These are phyloP conservation scores for Tetrahymena malaccensis DNA, from an alignment of 73 alveolate species.

Conservation along the genomic window DNA sequence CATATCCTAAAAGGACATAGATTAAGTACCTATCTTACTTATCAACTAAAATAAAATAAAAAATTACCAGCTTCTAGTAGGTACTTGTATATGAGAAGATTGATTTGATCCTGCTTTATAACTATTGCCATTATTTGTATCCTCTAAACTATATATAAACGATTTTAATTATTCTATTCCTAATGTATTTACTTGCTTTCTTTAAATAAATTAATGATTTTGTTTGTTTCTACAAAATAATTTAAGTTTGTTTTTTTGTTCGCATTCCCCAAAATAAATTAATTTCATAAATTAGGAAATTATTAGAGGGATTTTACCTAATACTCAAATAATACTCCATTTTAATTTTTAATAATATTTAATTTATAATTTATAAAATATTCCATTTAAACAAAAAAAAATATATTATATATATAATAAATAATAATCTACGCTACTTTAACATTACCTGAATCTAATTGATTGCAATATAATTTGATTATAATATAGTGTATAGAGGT, in stretches of 20 bases:
- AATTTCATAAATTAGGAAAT: background rate
- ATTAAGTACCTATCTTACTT: background rate
- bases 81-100: background rate
- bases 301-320: background rate
- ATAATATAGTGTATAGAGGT: no score
- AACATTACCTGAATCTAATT: no score
- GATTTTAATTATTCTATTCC: background rate
- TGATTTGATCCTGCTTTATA: background rate
- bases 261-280: background rate
- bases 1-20: no score
- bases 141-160: background rate
- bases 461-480: no score
- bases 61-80: background rate
- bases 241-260: background rate
- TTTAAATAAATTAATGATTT: background rate
- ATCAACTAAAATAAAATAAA: background rate
- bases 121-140: background rate
- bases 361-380: no score
- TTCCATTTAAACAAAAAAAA: no score
- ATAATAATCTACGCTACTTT: no score
- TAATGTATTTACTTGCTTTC: background rate
- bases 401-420: no score
- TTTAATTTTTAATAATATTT: no score
- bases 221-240: background rate
- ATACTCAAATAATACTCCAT: no score